Evolutionary conservation across 2,329 filamentous ascomycete genomes (phyloP), one percentile per base, ranked within the genome.

Genomic region (Kalaharituber pfeilii): DNA sequence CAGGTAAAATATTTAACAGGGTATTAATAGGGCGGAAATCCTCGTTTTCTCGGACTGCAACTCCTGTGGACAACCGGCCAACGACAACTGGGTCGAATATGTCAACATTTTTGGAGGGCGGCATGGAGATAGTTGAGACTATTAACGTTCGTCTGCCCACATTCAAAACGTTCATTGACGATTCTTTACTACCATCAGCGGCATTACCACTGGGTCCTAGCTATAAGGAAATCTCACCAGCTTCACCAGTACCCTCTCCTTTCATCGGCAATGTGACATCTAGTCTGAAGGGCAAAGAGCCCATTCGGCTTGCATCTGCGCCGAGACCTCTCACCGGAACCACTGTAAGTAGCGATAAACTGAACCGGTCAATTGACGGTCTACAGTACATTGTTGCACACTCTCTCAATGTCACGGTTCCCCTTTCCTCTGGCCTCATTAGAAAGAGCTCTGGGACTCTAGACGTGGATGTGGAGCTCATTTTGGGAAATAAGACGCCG

Each of bases 401-500:
- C 27, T 30, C 54, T 29, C 45, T 61, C n/a, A 56, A 60, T 13
- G 51, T 61, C 47, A 60, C 54, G 1, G 39, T 61, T 24, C 58
- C 59, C 24, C 53, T 54, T 5, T 49, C 30, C 11, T 15, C n/a
- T 22, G 24, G 20, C 9, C 58, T 29, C 53, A 54, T 50, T 56
- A 53, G 25, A 47, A 53, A 15, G 56, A 9, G 29, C 3, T 49
- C 51, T 26, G 56, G 36, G 39, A 55, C 60, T 25, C 59, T 61
- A 15, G 59, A 61, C 7, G 49, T 61, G 11, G 7, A 50, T 18
- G 44, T 61, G 18, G 56, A 56, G 9, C 58, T 61, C 26, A 45
- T 60, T 49, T 8, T 61, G 18, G 59, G 59, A 7, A 61, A 61
- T 51, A 59, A 55, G 27, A 60, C 59, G 15, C 55, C 59, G 20